A percentile compares a stretch with the other conserved stretches of the same genome.
These are phyloP conservation scores for Daldinia vernicosa DNA, from an alignment of 495 filamentous ascomycete species.

Conservation along the genomic window DNA sequence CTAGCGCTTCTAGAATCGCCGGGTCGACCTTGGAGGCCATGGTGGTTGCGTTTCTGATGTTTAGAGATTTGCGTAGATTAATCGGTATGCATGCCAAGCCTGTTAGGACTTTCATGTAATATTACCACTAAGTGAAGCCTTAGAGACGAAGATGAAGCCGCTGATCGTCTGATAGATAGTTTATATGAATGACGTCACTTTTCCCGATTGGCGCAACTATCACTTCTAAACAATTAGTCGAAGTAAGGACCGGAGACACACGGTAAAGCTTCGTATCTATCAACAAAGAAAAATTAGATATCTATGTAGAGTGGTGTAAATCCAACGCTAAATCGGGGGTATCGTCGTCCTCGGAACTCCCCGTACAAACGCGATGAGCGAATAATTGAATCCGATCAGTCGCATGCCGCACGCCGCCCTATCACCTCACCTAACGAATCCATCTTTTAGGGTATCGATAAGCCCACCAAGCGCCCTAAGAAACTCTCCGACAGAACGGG, in stretches of 20 bases:
- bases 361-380: conserved; percentile 5
- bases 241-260: not conserved
- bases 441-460: conserved; percentile 25
- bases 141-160: not conserved
- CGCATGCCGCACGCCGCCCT: not conserved
- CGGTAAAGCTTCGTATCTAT: not conserved
- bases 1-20: conserved; percentile 71
- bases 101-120: conserved; percentile 9
- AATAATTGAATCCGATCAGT: conserved; percentile 1
- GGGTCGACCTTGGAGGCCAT: conserved; percentile 61
- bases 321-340: not conserved
- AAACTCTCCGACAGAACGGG: conserved; percentile 13
- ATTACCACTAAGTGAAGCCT: not conserved
- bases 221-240: not conserved
- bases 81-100: conserved; percentile 1
- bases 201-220: conserved; percentile 1
- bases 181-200: conserved; percentile 30
- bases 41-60: conserved; percentile 9
- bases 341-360: not conserved
- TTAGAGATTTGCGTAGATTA: not conserved
- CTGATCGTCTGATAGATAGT: not conserved
- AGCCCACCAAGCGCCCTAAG: conserved; percentile 19
- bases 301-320: not conserved
- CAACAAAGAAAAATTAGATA: not conserved
- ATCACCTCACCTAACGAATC: not conserved